Conservation (phyloP, 2,329 filamentous ascomycete genomes). For the Trichocomaceae sp. region DNA sequence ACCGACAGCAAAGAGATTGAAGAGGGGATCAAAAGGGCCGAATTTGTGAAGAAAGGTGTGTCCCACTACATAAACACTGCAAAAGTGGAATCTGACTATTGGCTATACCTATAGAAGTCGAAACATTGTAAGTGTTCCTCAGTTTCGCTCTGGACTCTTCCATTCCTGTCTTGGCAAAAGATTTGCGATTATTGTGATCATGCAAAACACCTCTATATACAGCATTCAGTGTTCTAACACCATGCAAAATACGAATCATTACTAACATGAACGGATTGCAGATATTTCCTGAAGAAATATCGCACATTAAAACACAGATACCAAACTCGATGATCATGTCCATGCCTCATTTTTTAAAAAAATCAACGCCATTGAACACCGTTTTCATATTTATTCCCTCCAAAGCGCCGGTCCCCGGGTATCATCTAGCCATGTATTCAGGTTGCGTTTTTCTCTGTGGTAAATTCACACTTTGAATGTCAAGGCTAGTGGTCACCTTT, state of each 20-base stretch:
- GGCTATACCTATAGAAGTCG: constrained; percentile 60
- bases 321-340: constrained; percentile 35
- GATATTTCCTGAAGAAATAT: constrained; percentile 89
- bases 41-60: constrained; percentile 85
- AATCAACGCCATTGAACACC: constrained; percentile 5
- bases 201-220: neutral
- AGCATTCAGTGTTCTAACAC: neutral
- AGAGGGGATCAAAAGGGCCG: constrained; percentile 66
- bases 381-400: constrained; percentile 11
- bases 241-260: neutral
- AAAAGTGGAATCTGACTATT: neutral
- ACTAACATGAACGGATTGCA: constrained; percentile 36
- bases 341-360: neutral
- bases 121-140: constrained; percentile 66
- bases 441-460: constrained; percentile 7
- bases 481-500: neutral
- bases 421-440: constrained; percentile 16
- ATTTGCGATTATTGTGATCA: neutral
- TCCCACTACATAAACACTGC: neutral
- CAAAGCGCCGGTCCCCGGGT: constrained; percentile 16
- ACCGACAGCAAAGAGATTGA: constrained; percentile 68
- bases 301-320: constrained; percentile 78
- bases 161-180: neutral
- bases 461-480: neutral
- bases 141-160: neutral